phyloP scores from a whole-genome alignment of 352 stramenopile species.

The Phytophthora constricta region DNA sequence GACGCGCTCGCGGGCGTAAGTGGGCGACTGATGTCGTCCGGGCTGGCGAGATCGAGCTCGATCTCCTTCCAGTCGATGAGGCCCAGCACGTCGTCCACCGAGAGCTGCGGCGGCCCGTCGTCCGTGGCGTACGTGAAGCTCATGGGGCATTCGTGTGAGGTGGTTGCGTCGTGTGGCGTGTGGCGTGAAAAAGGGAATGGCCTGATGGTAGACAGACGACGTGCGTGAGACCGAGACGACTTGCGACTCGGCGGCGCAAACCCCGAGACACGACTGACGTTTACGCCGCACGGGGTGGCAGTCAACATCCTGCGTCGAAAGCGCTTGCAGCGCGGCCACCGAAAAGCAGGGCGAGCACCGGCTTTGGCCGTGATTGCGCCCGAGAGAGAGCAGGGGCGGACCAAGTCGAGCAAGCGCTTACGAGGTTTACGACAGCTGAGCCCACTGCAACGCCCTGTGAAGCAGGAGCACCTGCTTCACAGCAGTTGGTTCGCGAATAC shows the following conservation, averaged over 20 bases:
- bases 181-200: slow-evolving; percentile 31
- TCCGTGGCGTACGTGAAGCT: slow-evolving; percentile 34
- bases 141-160: slow-evolving; percentile 35
- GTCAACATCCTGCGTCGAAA: slow-evolving; percentile 27
- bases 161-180: slow-evolving; percentile 13
- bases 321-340: slow-evolving; percentile 9
- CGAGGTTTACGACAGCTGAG: neutral
- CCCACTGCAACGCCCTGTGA: too few relatives aligned
- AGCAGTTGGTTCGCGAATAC: too few relatives aligned
- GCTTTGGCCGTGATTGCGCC: slow-evolving; percentile 10
- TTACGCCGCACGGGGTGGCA: slow-evolving; percentile 28
- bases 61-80: slow-evolving; percentile 48
- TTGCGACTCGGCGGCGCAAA: too few relatives aligned
- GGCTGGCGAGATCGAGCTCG: slow-evolving; percentile 31
- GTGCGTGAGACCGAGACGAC: neutral
- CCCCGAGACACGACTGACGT: slow-evolving; percentile 28
- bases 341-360: neutral
- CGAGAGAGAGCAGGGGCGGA: neutral
- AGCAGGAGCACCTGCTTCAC: too few relatives aligned
- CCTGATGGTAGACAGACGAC: neutral
- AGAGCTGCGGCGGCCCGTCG: slow-evolving; percentile 32
- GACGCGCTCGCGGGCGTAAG: slow-evolving; percentile 7
- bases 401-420: neutral
- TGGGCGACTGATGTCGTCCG: slow-evolving; percentile 24
- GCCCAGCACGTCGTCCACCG: slow-evolving; percentile 35